Percentiles rank a stretch among this genome's conserved stretches.
These are phyloP conservation scores for Neospermospora avenae DNA, from an alignment of 2,329 filamentous ascomycete genomes.

Conservation along the genomic window DNA sequence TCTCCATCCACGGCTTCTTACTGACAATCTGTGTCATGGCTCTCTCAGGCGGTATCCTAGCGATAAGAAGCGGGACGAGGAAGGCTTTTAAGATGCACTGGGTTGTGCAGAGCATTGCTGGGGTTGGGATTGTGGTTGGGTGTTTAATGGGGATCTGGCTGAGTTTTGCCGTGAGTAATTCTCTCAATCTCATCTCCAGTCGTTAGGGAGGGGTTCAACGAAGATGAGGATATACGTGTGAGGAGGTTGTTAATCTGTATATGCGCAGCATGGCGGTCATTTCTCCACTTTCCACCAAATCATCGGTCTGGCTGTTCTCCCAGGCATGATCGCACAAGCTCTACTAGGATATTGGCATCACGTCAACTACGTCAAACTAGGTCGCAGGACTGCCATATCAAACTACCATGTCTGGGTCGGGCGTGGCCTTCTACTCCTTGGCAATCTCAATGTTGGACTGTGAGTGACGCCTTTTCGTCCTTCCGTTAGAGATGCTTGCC, in stretches of 20 bases:
- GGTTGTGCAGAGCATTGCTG: conserved; percentile 9
- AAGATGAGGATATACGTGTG: not conserved
- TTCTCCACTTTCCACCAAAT: conserved; percentile 13
- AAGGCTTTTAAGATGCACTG: conserved; percentile 16
- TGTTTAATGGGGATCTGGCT: conserved; percentile 14
- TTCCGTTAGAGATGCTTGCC: not conserved
- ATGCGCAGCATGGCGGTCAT: conserved; percentile 6
- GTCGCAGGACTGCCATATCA: conserved; percentile 10
- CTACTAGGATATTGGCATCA: conserved; percentile 15
- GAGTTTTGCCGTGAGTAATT: not conserved
- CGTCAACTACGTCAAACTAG: conserved; percentile 13
- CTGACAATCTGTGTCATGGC: conserved; percentile 11
- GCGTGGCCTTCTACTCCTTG: conserved; percentile 1
- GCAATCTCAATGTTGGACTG: conserved; percentile 16
- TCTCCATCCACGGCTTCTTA: conserved; percentile 15
- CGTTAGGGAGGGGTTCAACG: too few relatives aligned
- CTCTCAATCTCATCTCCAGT: too few relatives aligned
- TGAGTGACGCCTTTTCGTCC: not conserved
- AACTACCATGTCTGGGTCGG: conserved; percentile 19
- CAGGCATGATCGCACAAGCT: conserved; percentile 8
- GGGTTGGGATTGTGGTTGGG: conserved; percentile 10
- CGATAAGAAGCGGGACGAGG: conserved; percentile 11
- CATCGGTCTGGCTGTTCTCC: conserved; percentile 10
- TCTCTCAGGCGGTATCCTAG: conserved; percentile 9
- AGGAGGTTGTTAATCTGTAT: not conserved